These are phyloP conservation scores for Sungouiella thailandica DNA, from an alignment of 805 yeast species.

Conservation along the genomic window DNA sequence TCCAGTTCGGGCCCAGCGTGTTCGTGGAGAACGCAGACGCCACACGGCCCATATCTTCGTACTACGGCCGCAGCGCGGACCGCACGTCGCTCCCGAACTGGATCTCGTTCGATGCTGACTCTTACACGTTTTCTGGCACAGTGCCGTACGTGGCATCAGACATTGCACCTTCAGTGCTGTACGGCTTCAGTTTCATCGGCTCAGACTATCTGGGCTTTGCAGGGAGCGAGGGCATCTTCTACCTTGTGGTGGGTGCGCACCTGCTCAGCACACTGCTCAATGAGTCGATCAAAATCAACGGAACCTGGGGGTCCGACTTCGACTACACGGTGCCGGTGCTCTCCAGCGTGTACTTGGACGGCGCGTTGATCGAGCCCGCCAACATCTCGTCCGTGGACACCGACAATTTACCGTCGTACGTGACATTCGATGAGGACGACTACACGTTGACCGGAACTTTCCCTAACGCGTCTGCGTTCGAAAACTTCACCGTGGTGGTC, in stretches of 20 bases:
- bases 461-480: constrained; percentile 41
- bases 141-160: constrained; percentile 83
- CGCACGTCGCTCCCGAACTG: constrained; percentile 90
- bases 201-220: constrained; percentile 73
- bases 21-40: constrained; percentile 46
- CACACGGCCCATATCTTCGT: constrained; percentile 49
- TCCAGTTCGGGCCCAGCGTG: constrained; percentile 58
- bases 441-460: constrained; percentile 50
- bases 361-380: constrained; percentile 35
- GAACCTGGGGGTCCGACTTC: constrained; percentile 57
- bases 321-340: constrained; percentile 56
- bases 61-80: constrained; percentile 77
- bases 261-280: constrained; percentile 64
- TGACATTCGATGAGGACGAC: constrained; percentile 35
- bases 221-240: constrained; percentile 65
- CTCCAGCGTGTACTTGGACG: constrained; percentile 60
- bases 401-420: constrained; percentile 58
- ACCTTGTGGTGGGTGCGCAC: constrained; percentile 83
- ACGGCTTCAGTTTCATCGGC: constrained; percentile 68
- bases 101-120: constrained; percentile 63
- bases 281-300: constrained; percentile 55
- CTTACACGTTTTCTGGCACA: constrained; percentile 72
- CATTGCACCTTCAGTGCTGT: constrained; percentile 81
- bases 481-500: constrained; percentile 51
- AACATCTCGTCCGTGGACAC: constrained; percentile 52